A percentile compares a stretch with the other conserved stretches of the same genome.
These are phyloP conservation scores for Penicillium sp. DNA, from an alignment of 2,329 filamentous ascomycete species.

Conservation along the genomic window DNA sequence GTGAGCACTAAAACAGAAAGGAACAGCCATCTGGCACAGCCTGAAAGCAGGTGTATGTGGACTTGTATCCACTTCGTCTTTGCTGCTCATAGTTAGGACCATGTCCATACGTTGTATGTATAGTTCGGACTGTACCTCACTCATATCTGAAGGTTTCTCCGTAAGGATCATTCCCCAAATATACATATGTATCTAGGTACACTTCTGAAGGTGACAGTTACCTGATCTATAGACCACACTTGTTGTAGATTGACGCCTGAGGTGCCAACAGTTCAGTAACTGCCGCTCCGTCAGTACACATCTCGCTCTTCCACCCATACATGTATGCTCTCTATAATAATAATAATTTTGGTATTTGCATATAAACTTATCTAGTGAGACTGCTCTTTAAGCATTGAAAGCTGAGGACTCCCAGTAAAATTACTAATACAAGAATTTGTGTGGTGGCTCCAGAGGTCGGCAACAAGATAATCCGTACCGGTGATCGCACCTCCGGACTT, in stretches of 20 bases:
- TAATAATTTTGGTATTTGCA: background rate
- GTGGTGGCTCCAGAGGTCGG: constrained; percentile 4
- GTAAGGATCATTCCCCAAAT: background rate
- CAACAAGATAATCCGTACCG: constrained; percentile 9
- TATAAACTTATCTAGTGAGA: background rate
- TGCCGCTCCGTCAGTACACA: background rate
- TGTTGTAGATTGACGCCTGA: background rate
- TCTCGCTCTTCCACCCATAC: background rate
- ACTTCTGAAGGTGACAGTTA: too few species aligned
- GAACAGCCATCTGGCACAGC: background rate
- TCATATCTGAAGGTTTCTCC: background rate
- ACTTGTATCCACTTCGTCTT: background rate
- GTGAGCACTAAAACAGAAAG: background rate
- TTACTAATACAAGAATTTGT: constrained; percentile 10
- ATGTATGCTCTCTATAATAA: too few species aligned
- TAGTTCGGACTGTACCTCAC: background rate
- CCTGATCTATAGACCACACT: background rate
- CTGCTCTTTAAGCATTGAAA: background rate
- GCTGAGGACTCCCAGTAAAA: background rate
- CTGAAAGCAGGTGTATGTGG: background rate
- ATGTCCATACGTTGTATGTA: background rate
- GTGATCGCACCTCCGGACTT: constrained; percentile 11
- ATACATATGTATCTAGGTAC: too few species aligned
- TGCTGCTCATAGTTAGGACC: background rate
- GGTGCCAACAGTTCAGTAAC: background rate